phyloP scores from a whole-genome alignment of 148 eudicot species.

The Linanthus parryae region DNA sequence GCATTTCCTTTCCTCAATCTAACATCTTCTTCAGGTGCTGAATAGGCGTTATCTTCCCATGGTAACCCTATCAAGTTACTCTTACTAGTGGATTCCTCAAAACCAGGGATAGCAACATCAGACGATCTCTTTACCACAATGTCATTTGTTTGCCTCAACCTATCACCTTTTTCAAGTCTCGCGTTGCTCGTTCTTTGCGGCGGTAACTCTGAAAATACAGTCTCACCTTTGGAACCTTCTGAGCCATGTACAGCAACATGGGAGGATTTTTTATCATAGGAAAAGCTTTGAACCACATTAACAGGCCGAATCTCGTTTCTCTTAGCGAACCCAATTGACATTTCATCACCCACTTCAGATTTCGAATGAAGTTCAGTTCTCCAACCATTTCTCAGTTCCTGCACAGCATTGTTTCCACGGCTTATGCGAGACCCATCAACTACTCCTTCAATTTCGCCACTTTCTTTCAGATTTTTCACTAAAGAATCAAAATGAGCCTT shows the following conservation, averaged over 20 bases:
- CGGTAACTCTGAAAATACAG: too few species aligned
- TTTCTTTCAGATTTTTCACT: conserved; percentile 4
- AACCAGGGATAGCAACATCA: conserved; percentile 5
- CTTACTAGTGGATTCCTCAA: conserved; percentile 16
- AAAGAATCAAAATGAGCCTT: conserved; percentile 3
- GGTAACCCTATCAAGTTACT: conserved; percentile 32
- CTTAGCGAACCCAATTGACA: conserved; percentile 11
- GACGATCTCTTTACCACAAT: background rate
- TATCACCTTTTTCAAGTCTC: too few species aligned
- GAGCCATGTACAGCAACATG: too few species aligned
- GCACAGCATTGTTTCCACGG: background rate
- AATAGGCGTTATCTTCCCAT: conserved; percentile 36
- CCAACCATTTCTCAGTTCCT: conserved; percentile 1
- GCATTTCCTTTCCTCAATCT: conserved; percentile 35
- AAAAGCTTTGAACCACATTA: conserved; percentile 5
- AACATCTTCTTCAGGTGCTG: conserved; percentile 12
- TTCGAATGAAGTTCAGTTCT: conserved; percentile 12
- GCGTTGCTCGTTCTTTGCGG: too few species aligned
- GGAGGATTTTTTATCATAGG: conserved; percentile 9
- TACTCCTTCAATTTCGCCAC: background rate
- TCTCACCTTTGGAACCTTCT: too few species aligned
- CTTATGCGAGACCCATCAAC: conserved; percentile 14
- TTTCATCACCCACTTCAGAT: conserved; percentile 17
- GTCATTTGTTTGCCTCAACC: too few species aligned
- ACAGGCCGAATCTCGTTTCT: conserved; percentile 5